These are phyloP conservation scores for Penicillium taxi DNA, from an alignment of 495 filamentous ascomycete genomes.

Conservation along the genomic window DNA sequence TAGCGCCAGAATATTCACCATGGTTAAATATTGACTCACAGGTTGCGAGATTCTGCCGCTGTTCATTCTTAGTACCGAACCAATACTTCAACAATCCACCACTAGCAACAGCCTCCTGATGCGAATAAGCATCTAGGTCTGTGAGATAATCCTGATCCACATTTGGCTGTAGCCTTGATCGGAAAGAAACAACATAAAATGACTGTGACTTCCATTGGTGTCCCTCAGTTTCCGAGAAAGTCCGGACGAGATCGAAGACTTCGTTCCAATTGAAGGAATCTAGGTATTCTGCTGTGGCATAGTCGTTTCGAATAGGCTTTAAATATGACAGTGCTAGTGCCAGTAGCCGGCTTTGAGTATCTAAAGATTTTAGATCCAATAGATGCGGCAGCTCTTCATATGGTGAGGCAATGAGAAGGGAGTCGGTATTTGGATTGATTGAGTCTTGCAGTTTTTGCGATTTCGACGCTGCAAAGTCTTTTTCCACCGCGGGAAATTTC, in stretches of 20 bases:
- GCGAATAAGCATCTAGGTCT: slow-evolving; percentile 63
- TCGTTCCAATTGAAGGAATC: slow-evolving; percentile 72
- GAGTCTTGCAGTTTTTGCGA: too few relatives aligned
- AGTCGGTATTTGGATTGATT: slow-evolving; percentile 11
- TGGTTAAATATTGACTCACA: slow-evolving; percentile 36
- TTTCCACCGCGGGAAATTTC: too few relatives aligned
- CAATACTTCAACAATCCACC: slow-evolving; percentile 90
- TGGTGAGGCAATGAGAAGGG: slow-evolving; percentile 57
- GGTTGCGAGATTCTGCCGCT: slow-evolving; percentile 64
- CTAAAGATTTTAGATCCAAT: slow-evolving; percentile 59
- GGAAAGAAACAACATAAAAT: slow-evolving; percentile 80
- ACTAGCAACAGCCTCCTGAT: slow-evolving; percentile 64
- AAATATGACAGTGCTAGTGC: slow-evolving; percentile 60
- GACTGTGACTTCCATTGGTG: slow-evolving; percentile 52
- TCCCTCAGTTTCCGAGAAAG: slow-evolving; percentile 29
- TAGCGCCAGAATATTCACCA: neutral
- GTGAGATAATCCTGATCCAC: slow-evolving; percentile 55
- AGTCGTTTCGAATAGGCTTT: slow-evolving; percentile 54
- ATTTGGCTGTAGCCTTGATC: slow-evolving; percentile 56
- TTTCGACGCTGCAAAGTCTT: too few relatives aligned
- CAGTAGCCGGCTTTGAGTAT: slow-evolving; percentile 56
- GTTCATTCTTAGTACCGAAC: slow-evolving; percentile 61
- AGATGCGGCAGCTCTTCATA: slow-evolving; percentile 62
- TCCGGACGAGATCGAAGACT: slow-evolving; percentile 47
- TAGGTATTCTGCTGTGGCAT: slow-evolving; percentile 66